Evolutionary conservation across 2,329 filamentous ascomycete species (phyloP), one percentile per base, ranked within the genome.

Genomic region (Alternaria rosae): DNA sequence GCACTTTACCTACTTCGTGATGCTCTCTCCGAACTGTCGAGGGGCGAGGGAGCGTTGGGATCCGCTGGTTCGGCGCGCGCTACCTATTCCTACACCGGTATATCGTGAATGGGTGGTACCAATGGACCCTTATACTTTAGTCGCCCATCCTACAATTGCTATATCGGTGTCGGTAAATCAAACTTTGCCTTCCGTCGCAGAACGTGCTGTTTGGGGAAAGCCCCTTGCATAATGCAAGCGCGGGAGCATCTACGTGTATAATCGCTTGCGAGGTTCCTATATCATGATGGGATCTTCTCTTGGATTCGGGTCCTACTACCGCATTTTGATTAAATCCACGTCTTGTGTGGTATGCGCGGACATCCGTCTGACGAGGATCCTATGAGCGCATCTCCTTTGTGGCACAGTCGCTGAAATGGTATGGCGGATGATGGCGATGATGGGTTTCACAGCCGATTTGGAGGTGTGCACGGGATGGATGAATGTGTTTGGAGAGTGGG

Each of bases 341-440:
- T 20, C 26, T 38, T 30, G 43, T 35, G 30, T 17, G 15, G 32
- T 25, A 6, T 57, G 44, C 32, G 54, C 44, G n/a, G 54, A 50
- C 44, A 41, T 57, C 42, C 42, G 42, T 26, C 13, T 23, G 21
- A 6, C 13, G 42, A 3, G 15, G 41, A 3, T 35, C 10, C 21
- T 44, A 30, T 42, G 17, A 41, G 43, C 30, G 43, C 17, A 56
- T 38, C 42, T 56, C 43, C 54, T 47, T 8, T 48, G 54, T 56
- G 43, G 54, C 42, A 56, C 42, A 48, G 28, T 26, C 47, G 43
- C 28, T 38, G 35, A 15, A 38, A 38, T 3, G 35, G 35, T 15
- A 38, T 38, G 15, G 15, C 35, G 15, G 47, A 15, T 4, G 26
- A 21, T 50, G 13, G 30, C 21, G 54, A 56, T 48, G 43, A 55